Conservation (phyloP, 176 grass and related monocot genomes). For the Miscanthus lutarioriparius region DNA sequence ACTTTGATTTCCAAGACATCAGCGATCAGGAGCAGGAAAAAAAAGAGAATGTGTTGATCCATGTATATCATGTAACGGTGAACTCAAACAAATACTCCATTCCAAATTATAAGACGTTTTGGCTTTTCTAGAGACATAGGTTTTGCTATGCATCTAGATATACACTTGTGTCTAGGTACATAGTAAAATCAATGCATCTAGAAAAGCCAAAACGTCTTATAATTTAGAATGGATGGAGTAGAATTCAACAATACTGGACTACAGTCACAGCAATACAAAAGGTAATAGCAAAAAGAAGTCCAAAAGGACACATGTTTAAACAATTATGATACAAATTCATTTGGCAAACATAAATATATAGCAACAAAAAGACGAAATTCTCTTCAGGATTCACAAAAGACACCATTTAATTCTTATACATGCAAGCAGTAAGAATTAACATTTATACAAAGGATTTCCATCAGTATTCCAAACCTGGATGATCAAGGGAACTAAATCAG, state of each 20-base stretch:
- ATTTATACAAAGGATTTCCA: constrained; percentile 1
- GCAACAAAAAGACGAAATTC: not conserved
- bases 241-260: not conserved
- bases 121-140: not conserved
- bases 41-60: not conserved
- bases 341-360: not conserved
- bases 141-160: not conserved
- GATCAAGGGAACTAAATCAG: constrained; percentile 97
- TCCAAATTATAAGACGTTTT: not conserved
- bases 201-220: not conserved
- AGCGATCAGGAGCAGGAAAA: not conserved
- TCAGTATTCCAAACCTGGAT: constrained; percentile 66
- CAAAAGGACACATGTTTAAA: constrained; percentile 6
- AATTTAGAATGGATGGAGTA: not conserved
- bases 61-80: not conserved
- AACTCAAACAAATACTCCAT: constrained; percentile 4
- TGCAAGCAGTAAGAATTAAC: not conserved
- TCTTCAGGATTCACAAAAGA: not conserved
- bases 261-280: not conserved
- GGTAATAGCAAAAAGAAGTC: not conserved
- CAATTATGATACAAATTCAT: not conserved
- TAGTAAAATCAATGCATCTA: not conserved
- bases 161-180: not conserved
- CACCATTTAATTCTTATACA: constrained; percentile 3
- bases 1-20: not conserved